phyloP scores from a whole-genome alignment of 352 stramenopile species.

The Peronospora destructor region DNA sequence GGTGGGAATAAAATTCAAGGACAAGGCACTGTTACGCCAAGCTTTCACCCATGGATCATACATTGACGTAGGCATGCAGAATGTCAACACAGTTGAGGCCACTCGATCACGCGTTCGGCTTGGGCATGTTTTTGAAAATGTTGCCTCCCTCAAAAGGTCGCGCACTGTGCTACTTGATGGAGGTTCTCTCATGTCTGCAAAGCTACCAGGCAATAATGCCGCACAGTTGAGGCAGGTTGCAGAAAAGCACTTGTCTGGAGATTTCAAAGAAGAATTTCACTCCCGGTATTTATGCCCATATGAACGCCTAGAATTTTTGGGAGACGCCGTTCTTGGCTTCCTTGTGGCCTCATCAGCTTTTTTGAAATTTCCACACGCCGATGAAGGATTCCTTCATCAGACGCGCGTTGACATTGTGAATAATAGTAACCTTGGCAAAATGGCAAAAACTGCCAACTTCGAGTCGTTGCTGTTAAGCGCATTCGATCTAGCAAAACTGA shows the following conservation, averaged over 20 bases:
- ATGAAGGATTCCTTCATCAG: conserved; percentile 65
- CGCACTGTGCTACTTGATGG: conserved; percentile 43
- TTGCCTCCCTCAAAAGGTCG: conserved; percentile 48
- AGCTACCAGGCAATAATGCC: conserved; percentile 15
- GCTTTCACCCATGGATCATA: conserved; percentile 84
- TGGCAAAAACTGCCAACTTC: conserved; percentile 69
- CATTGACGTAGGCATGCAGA: conserved; percentile 80
- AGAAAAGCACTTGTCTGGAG: conserved; percentile 50
- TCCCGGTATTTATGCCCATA: conserved; percentile 75
- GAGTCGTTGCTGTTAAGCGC: conserved; percentile 64
- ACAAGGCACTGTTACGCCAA: conserved; percentile 73
- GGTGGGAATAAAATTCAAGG: conserved; percentile 58
- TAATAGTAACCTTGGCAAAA: conserved; percentile 69
- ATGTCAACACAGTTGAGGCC: conserved; percentile 71
- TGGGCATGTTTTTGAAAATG: conserved; percentile 69
- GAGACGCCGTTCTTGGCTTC: conserved; percentile 79
- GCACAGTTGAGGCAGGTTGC: conserved; percentile 40
- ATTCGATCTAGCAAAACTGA: conserved; percentile 52
- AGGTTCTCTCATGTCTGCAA: conserved; percentile 9
- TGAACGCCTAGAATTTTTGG: conserved; percentile 79
- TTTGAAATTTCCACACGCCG: conserved; percentile 59
- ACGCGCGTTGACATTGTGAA: conserved; percentile 69
- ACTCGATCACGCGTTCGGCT: conserved; percentile 68
- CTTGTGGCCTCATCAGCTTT: conserved; percentile 74
- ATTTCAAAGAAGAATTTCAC: conserved; percentile 75